Evolutionary conservation across 768 basidiomycete genomes (phyloP).

Genomic region (Agaricus sinodeliciosus): DNA sequence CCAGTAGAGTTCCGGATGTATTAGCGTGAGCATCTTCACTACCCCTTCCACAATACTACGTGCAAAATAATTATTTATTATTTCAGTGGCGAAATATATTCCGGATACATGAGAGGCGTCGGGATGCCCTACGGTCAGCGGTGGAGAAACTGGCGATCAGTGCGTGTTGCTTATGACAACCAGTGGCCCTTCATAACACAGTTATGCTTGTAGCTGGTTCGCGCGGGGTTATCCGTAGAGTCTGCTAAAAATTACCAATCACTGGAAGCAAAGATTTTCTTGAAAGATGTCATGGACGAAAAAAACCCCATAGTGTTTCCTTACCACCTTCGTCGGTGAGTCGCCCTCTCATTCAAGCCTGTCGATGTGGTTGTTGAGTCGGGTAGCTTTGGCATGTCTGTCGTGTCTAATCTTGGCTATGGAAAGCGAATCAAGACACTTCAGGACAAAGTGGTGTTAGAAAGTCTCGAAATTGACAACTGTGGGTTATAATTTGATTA

Average conservation of each 20-base stretch:
- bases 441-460: no score
- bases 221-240: slow-evolving; percentile 18
- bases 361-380: no score
- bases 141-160: slow-evolving; percentile 27
- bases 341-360: no score
- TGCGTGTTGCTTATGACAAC: slow-evolving; percentile 10
- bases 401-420: no score
- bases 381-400: no score
- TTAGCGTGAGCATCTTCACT: slow-evolving; percentile 13
- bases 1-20: slow-evolving; percentile 23
- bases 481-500: no score
- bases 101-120: slow-evolving; percentile 24
- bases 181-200: neutral
- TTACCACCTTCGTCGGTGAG: slow-evolving; percentile 16
- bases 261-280: slow-evolving; percentile 16
- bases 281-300: slow-evolving; percentile 16
- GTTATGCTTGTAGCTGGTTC: slow-evolving; percentile 15
- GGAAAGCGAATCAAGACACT: no score
- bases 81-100: slow-evolving; percentile 20
- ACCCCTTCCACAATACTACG: neutral
- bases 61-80: neutral
- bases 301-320: slow-evolving; percentile 9
- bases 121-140: slow-evolving; percentile 23
- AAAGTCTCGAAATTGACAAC: no score
- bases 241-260: slow-evolving; percentile 17